A percentile compares a stretch with the other conserved stretches of the same genome.
Evolutionary conservation across 2,329 filamentous ascomycete species (phyloP).

Genomic region (Fusarium ambrosium): DNA sequence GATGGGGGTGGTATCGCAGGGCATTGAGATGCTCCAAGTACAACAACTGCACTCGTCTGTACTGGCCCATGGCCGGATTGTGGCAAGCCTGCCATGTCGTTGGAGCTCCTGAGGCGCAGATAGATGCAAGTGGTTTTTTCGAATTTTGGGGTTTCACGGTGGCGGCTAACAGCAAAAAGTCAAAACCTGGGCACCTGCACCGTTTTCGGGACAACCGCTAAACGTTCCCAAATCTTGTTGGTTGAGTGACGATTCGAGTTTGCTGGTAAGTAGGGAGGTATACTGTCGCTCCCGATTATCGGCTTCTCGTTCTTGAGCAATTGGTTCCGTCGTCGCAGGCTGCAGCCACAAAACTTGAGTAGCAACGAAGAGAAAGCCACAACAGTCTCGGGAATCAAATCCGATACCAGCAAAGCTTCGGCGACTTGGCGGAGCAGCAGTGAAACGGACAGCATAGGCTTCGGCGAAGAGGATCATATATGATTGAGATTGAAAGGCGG

Average conservation of each 20-base stretch:
- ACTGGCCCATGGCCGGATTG: conserved; percentile 57
- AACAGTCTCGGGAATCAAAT: conserved; percentile 4
- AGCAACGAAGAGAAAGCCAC: background rate
- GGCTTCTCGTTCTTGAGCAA: conserved; percentile 6
- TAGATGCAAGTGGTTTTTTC: background rate
- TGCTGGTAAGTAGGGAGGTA: background rate
- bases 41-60: conserved; percentile 65
- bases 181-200: background rate
- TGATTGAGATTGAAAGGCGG: conserved; percentile 14
- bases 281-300: background rate
- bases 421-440: background rate
- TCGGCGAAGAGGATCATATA: conserved; percentile 7
- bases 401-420: conserved; percentile 4
- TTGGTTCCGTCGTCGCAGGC: conserved; percentile 5
- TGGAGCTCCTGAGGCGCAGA: background rate
- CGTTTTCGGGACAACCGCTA: background rate
- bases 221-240: background rate
- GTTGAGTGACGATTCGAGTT: background rate
- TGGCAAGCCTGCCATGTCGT: conserved; percentile 32
- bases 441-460: background rate
- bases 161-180: background rate
- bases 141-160: conserved; percentile 1
- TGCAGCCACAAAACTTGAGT: conserved; percentile 20
- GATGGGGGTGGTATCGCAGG: conserved; percentile 62
- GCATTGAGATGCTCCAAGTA: conserved; percentile 56